Base-by-base conservation (phyloP, 2,329 filamentous ascomycete genomes). In the Penicillium sp. region DNA sequence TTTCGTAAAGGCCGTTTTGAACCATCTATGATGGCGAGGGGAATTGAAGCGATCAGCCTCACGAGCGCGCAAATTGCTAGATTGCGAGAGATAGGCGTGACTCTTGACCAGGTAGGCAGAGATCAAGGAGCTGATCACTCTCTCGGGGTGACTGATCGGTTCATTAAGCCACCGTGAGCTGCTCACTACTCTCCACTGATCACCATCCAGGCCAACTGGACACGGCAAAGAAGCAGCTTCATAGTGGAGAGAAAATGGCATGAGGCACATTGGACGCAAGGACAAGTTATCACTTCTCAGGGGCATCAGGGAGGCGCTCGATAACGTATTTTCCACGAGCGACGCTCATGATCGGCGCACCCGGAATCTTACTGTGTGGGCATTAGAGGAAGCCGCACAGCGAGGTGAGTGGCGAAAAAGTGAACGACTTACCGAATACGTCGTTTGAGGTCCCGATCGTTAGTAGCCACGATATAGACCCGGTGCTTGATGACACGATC, bases 321-420 rank as follows among this genome's bases (percentile, higher is more conserved):
- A 99, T 95, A 50, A 94, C 89, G 77, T 97, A 98, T 78, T 97
- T 97, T 48, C 91, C 92, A 71, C 91, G 86, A 5, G 90, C 90
- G 31, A 95, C 91, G 71, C 88, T 92, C 82, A 96, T 83, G 57
- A 86, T 84, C 1, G 84, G 84, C 12, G 85, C 83, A 71, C 88
- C 88, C 1, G 88, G 88, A 54, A 95, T 87, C 80, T 96, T 97
- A 63, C 67, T 69, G 31, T 4, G 49, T 22, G 12, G n/a, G 11
- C 5, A 22, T 66, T 45, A 64, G 54, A 20, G 63, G 48, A n/a
- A 54, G 2, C 3, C 28, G 25, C 5, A 39, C n/a, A 5, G 8
- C 34, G 12, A 17, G 3, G 15, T 28, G 6, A 5, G 3, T 6
- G n/a, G 22, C 14, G 41, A 10, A 7, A 7, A 14, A 4, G n/a